Evolutionary conservation across 495 filamentous ascomycete genomes (phyloP).

Genomic region (Thermothielavioides terrestris): DNA sequence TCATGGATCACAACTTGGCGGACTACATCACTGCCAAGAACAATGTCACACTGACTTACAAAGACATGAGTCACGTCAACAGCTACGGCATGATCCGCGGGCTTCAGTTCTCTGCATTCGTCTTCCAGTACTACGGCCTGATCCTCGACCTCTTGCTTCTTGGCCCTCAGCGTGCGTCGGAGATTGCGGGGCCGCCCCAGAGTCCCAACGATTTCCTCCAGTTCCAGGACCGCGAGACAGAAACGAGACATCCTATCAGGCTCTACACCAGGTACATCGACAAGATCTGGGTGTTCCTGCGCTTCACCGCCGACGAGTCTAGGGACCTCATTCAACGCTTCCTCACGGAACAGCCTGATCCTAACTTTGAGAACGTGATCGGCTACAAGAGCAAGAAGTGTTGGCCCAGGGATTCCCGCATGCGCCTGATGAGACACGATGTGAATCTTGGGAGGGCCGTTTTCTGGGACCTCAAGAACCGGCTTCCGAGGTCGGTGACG

Average conservation of each 20-base stretch:
- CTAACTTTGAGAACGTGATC: conserved; percentile 99
- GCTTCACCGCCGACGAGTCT: conserved; percentile 89
- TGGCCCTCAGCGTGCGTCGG: conserved; percentile 86
- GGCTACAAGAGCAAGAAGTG: conserved; percentile 99
- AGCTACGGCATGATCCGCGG: conserved; percentile 97
- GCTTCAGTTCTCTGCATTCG: conserved; percentile 94
- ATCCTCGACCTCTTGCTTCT: conserved; percentile 92
- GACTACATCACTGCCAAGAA: conserved; percentile 99
- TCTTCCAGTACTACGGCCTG: conserved; percentile 98
- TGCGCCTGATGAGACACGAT: conserved; percentile 98
- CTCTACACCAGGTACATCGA: conserved; percentile 97
- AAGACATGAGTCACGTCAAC: conserved; percentile 99
- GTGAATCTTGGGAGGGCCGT: conserved; percentile 97
- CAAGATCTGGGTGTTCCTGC: conserved; percentile 95
- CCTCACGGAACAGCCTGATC: conserved; percentile 95
- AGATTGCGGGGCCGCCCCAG: conserved; percentile 94
- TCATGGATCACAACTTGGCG: conserved; percentile 99
- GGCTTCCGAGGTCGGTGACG: conserved; percentile 85
- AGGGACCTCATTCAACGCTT: conserved; percentile 95
- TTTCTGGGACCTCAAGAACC: conserved; percentile 99
- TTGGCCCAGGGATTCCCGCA: conserved; percentile 95
- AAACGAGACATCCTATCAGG: conserved; percentile 88
- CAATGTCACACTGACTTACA: conserved; percentile 98
- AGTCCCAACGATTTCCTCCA: conserved; percentile 98
- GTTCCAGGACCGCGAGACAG: conserved; percentile 84